These are phyloP conservation scores for Microdochium trichocladiopsis DNA, from an alignment of 2,329 filamentous ascomycete species.

Conservation along the genomic window DNA sequence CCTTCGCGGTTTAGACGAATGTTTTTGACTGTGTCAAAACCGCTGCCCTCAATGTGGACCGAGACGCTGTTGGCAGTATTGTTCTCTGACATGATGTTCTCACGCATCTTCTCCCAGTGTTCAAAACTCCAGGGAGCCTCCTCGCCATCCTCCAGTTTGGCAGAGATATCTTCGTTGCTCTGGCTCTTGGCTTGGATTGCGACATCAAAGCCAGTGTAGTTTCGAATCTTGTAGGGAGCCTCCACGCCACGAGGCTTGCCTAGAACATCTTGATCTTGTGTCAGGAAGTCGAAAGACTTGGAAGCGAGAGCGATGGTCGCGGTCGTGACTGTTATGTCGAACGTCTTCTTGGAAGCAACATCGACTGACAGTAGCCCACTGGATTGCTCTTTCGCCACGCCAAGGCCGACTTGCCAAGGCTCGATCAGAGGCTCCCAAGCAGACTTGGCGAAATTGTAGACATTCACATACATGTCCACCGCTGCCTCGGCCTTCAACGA, in stretches of 20 bases:
- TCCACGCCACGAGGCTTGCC: slow-evolving; percentile 89
- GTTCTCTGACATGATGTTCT: slow-evolving; percentile 80
- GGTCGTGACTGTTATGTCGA: slow-evolving; percentile 89
- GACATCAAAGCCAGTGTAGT: slow-evolving; percentile 91
- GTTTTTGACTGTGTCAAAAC: slow-evolving; percentile 83
- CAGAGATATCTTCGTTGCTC: slow-evolving; percentile 59
- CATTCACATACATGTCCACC: slow-evolving; percentile 91
- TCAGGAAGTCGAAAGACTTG: slow-evolving; percentile 87
- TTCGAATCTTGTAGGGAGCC: slow-evolving; percentile 87
- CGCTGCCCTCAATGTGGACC: slow-evolving; percentile 82
- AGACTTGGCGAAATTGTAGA: slow-evolving; percentile 99
- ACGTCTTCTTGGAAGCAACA: slow-evolving; percentile 77
- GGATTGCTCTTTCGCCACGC: slow-evolving; percentile 70
- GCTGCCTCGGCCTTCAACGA: slow-evolving; percentile 79
- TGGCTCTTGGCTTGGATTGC: slow-evolving; percentile 72
- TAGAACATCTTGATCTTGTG: slow-evolving; percentile 81
- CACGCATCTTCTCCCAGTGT: slow-evolving; percentile 92
- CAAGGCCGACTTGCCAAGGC: slow-evolving; percentile 91
- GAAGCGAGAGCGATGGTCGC: slow-evolving; percentile 89
- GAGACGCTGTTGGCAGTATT: slow-evolving; percentile 69
- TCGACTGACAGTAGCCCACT: slow-evolving; percentile 77
- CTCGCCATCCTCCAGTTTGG: slow-evolving; percentile 78
- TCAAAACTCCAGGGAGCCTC: slow-evolving; percentile 96
- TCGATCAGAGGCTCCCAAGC: slow-evolving; percentile 96
- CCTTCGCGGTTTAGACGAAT: slow-evolving; percentile 92